Evolutionary conservation across 108 stramenopile genomes (phyloP).

Genomic region (Fragilariopsis cylindrus): DNA sequence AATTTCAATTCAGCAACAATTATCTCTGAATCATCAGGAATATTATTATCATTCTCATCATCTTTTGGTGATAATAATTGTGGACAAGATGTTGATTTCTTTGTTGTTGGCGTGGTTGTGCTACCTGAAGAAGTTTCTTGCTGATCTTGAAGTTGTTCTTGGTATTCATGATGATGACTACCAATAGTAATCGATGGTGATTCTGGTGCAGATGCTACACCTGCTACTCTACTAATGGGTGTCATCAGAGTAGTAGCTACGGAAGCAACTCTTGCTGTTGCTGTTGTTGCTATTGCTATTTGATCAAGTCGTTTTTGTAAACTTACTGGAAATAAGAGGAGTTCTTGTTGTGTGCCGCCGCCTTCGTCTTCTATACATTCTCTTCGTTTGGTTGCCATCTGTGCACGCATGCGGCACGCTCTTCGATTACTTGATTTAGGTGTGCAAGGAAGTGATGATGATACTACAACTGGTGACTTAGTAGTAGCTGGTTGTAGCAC

Average conservation of each 20-base stretch:
- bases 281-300: background rate
- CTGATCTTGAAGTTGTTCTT: no score
- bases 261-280: background rate
- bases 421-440: constrained; percentile 17
- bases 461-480: background rate
- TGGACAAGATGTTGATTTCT: background rate
- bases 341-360: background rate
- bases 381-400: background rate
- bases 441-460: background rate
- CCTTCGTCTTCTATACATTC: background rate
- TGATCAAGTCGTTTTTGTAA: background rate
- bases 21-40: no score
- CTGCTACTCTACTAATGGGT: background rate
- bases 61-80: background rate
- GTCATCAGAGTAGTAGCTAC: background rate
- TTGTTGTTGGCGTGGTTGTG: no score
- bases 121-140: no score
- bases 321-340: background rate
- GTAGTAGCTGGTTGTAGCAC: background rate
- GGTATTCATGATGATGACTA: no score
- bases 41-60: background rate
- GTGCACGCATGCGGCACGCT: background rate
- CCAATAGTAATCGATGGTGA: no score
- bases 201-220: no score
- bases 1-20: no score